phyloP scores from a whole-genome alignment of 768 basidiomycete genomes.

The Lactarius sanguifluus region DNA sequence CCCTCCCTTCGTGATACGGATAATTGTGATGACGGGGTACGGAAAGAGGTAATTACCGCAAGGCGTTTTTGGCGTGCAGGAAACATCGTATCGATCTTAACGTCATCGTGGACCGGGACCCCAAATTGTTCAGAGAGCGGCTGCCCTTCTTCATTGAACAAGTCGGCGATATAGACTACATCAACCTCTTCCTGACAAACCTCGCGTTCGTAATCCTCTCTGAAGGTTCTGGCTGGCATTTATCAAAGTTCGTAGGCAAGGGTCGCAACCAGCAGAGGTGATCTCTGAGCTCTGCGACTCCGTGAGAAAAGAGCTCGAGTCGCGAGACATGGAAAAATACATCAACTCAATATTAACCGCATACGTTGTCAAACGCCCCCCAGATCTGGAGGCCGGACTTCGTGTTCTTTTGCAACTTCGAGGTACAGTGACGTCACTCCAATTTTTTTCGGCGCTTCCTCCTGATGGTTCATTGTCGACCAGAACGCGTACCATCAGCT shows the following conservation, averaged over 20 bases:
- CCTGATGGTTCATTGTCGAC: slow-evolving; percentile 9
- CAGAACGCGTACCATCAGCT: slow-evolving; percentile 62
- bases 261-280: slow-evolving; percentile 54
- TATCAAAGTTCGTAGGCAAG: slow-evolving; percentile 47
- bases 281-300: slow-evolving; percentile 75
- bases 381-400: slow-evolving; percentile 87
- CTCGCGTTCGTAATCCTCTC: slow-evolving; percentile 57
- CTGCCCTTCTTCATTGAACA: slow-evolving; percentile 77
- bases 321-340: slow-evolving; percentile 70
- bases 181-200: slow-evolving; percentile 88
- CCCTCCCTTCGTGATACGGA: neutral
- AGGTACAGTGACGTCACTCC: slow-evolving; percentile 47
- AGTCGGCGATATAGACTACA: slow-evolving; percentile 83
- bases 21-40: neutral
- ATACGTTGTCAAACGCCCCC: slow-evolving; percentile 87
- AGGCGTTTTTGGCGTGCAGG: slow-evolving; percentile 88
- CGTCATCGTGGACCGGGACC: slow-evolving; percentile 80
- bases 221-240: neutral
- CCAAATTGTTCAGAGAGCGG: slow-evolving; percentile 59
- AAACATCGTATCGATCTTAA: slow-evolving; percentile 93
- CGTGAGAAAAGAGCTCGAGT: slow-evolving; percentile 70
- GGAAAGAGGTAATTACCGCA: slow-evolving; percentile 69
- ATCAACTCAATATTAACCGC: slow-evolving; percentile 91
- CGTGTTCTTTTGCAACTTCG: slow-evolving; percentile 71
- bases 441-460: neutral